Evolutionary conservation across 345 rosid genomes (phyloP).

Genomic region (Salix brachista): DNA sequence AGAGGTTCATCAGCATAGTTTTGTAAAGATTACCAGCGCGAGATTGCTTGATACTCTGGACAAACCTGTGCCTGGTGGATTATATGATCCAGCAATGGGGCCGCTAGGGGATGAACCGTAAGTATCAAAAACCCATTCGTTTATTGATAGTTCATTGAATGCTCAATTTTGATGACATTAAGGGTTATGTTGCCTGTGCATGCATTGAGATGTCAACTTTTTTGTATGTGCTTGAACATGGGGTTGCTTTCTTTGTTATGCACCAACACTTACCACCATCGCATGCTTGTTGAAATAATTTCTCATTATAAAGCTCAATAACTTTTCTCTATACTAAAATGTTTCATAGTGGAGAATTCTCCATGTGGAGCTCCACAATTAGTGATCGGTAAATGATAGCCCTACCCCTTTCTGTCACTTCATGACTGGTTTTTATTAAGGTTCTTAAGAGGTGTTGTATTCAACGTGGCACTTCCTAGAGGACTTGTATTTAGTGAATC

Average conservation of each 20-base stretch:
- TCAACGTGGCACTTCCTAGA: neutral
- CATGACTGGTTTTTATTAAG: neutral
- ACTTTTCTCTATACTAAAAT: neutral
- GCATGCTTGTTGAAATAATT: neutral
- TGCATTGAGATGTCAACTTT: neutral
- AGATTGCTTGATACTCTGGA: slow-evolving; percentile 37
- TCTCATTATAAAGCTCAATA: neutral
- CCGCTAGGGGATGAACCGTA: slow-evolving; percentile 31
- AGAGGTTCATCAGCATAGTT: slow-evolving; percentile 53
- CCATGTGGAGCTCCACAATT: neutral
- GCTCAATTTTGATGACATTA: neutral
- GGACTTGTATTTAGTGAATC: neutral
- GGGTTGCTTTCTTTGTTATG: neutral
- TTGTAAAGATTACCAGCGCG: slow-evolving; percentile 40
- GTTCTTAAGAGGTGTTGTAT: neutral
- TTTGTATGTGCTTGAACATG: neutral
- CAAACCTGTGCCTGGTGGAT: slow-evolving; percentile 49
- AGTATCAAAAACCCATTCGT: neutral
- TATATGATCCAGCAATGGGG: slow-evolving; percentile 53
- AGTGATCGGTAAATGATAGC: neutral
- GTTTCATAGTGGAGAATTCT: neutral
- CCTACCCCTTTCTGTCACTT: neutral
- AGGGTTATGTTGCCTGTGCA: neutral
- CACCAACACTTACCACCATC: neutral
- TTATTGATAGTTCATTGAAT: neutral